Evolutionary conservation across 2,329 filamentous ascomycete species (phyloP).

Genomic region (Coniochaeta sp.): DNA sequence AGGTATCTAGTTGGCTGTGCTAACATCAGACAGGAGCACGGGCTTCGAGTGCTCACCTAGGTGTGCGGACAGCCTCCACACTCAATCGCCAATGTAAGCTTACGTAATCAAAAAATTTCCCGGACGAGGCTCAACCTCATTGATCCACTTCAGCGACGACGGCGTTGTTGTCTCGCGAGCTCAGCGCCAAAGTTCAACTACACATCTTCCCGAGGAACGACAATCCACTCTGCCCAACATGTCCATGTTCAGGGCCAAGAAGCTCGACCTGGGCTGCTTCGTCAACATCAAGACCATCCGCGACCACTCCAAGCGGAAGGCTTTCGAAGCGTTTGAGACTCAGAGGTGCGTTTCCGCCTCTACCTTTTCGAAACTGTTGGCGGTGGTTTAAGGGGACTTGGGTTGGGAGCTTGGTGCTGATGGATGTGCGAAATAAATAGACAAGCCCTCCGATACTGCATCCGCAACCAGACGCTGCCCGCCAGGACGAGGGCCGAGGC

Average conservation of each 20-base stretch:
- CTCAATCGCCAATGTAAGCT: not conserved
- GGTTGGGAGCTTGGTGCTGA: not conserved
- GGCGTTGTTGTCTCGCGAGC: not conserved
- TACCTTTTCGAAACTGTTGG: not conserved
- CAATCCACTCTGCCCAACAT: conserved; percentile 36
- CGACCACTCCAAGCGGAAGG: conserved; percentile 94
- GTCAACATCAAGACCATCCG: conserved; percentile 81
- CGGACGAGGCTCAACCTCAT: not conserved
- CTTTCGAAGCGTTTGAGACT: conserved; percentile 78
- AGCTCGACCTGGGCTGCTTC: conserved; percentile 81
- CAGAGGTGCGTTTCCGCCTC: conserved; percentile 61
- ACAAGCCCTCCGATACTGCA: conserved; percentile 88
- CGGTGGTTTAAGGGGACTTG: too few relatives aligned
- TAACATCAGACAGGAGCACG: too few relatives aligned
- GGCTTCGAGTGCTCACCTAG: not conserved
- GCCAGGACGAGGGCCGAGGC: conserved; percentile 79
- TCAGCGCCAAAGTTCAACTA: not conserved
- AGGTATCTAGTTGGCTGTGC: too few relatives aligned
- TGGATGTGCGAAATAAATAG: conserved; percentile 32
- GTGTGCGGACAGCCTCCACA: not conserved
- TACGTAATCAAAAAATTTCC: not conserved
- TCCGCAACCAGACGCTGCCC: conserved; percentile 84
- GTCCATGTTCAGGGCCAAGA: conserved; percentile 85
- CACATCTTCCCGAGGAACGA: not conserved
- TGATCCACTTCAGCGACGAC: not conserved